phyloP scores from a whole-genome alignment of 441 rosid genomes.

The Populus hybrid region DNA sequence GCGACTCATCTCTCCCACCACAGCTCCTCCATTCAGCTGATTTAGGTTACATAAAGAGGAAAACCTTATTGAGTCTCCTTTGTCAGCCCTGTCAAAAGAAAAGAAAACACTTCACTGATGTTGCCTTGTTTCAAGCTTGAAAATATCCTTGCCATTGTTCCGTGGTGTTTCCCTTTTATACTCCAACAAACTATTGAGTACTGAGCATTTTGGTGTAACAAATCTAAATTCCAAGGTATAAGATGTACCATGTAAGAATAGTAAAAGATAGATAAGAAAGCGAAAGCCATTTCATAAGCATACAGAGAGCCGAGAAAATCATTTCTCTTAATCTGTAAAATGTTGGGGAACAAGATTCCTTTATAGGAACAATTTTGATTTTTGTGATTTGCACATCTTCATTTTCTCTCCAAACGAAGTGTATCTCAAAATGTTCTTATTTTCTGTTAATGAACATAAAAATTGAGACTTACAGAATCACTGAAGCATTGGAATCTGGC shows the following conservation, averaged over 20 bases:
- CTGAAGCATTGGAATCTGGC: slow-evolving; percentile 34
- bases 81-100: slow-evolving; percentile 38
- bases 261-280: not conserved
- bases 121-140: not conserved
- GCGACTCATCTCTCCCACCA: slow-evolving; percentile 45
- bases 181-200: not conserved
- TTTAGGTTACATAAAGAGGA: slow-evolving; percentile 37
- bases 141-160: not conserved
- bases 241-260: not conserved
- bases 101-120: not conserved
- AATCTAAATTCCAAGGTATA: not conserved
- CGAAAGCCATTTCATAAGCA: not conserved
- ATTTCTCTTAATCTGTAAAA: not conserved
- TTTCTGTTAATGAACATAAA: not conserved
- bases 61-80: slow-evolving; percentile 46
- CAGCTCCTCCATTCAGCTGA: slow-evolving; percentile 40
- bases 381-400: not conserved
- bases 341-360: not conserved
- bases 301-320: not conserved
- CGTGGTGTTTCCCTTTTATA: not conserved
- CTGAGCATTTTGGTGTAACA: not conserved
- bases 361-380: not conserved
- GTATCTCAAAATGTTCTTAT: not conserved
- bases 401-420: not conserved
- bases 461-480: slow-evolving; percentile 36